Evolutionary conservation across 2,329 filamentous ascomycete species (phyloP).

Genomic region (Fusarium vanettenii): DNA sequence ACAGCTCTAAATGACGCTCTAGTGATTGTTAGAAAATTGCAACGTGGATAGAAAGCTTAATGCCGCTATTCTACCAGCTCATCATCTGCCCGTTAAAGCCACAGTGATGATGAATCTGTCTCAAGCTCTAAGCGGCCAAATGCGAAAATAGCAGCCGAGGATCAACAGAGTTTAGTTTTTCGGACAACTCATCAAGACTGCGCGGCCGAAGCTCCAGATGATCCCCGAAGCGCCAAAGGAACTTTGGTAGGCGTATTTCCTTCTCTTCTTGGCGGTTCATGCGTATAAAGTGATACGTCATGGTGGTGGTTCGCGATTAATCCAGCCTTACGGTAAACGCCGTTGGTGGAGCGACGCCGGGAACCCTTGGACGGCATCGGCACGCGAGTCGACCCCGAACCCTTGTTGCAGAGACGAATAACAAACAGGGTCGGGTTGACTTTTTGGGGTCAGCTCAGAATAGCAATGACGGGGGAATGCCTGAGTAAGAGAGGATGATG

Average conservation of each 20-base stretch:
- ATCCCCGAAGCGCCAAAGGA: not conserved
- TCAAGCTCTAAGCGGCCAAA: not conserved
- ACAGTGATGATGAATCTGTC: conserved; percentile 32
- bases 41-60: not conserved
- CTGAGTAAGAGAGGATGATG: not conserved
- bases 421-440: conserved; percentile 21
- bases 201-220: not conserved
- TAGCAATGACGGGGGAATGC: conserved; percentile 30
- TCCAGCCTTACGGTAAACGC: conserved; percentile 12
- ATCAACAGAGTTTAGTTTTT: not conserved
- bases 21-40: not conserved
- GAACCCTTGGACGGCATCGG: conserved; percentile 8
- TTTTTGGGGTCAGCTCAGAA: conserved; percentile 14
- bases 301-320: not conserved
- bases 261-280: conserved; percentile 24
- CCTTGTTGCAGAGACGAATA: conserved; percentile 14
- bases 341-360: conserved; percentile 2
- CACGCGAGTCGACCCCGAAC: conserved; percentile 9
- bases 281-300: conserved; percentile 23
- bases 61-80: not conserved
- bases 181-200: not conserved
- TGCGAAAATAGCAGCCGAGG: not conserved
- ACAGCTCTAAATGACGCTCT: not conserved
- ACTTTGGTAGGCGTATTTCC: not conserved
- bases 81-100: conserved; percentile 18